Percentiles rank a stretch among this genome's conserved stretches.
Conservation (phyloP, 164 flowering plant genomes). For the Paratinospora sagittata region DNA sequence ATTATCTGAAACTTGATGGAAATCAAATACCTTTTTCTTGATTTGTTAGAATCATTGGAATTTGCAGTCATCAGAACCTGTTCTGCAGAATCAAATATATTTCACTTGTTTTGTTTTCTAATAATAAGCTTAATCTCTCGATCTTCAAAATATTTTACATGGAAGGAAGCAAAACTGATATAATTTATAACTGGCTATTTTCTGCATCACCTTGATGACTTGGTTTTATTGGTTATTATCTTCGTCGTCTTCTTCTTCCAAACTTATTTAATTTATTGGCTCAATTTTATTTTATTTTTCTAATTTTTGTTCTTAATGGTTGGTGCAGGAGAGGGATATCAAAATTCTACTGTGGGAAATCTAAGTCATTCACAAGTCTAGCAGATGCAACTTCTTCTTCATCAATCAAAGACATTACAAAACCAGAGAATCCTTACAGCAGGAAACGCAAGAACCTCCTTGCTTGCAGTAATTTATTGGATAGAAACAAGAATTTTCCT, state of each 20-base stretch:
- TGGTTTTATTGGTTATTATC: no score
- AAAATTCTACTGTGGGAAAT: constrained; percentile 72
- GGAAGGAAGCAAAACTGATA: no score
- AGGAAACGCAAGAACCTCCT: constrained; percentile 65
- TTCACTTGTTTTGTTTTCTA: no score
- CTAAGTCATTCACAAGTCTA: constrained; percentile 73
- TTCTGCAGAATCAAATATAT: no score
- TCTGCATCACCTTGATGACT: neutral
- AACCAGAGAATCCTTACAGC: constrained; percentile 69
- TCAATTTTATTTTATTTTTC: neutral
- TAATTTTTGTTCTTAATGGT: neutral
- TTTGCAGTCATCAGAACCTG: no score
- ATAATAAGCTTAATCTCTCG: no score
- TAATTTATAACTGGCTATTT: no score
- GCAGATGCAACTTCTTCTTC: constrained; percentile 41
- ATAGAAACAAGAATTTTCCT: constrained; percentile 30
- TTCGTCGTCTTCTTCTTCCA: neutral
- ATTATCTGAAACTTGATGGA: no score
- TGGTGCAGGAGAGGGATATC: constrained; percentile 74
- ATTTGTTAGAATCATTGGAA: no score
- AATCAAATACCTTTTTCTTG: no score
- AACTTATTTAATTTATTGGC: no score
- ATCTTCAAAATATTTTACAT: no score
- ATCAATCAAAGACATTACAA: constrained; percentile 50
- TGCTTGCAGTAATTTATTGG: constrained; percentile 35